These are phyloP conservation scores for Glomus cerebriforme DNA, from an alignment of 192 early-diverging fungal species.

Conservation along the genomic window DNA sequence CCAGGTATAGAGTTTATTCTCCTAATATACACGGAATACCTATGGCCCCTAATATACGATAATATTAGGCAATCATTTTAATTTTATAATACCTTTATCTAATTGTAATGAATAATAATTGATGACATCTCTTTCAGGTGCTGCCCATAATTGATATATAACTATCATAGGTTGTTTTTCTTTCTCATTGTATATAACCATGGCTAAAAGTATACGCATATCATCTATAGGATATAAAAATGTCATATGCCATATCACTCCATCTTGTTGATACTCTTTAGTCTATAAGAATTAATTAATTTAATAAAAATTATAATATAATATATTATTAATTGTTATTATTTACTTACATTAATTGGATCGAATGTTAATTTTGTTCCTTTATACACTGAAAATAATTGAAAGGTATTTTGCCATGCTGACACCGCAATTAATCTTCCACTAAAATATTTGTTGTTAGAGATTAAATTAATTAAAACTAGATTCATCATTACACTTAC, in stretches of 20 bases:
- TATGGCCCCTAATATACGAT: too few relatives aligned
- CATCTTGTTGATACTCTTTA: not conserved
- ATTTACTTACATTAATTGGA: constrained; percentile 5
- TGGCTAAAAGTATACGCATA: not conserved
- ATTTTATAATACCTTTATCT: not conserved
- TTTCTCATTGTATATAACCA: not conserved
- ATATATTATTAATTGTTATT: not conserved
- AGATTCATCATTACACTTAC: not conserved
- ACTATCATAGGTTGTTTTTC: not conserved
- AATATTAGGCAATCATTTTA: too few relatives aligned
- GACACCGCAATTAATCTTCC: constrained; percentile 9
- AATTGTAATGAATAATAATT: constrained; percentile 12
- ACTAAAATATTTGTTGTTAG: not conserved
- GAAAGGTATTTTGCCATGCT: constrained; percentile 25
- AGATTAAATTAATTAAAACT: not conserved
- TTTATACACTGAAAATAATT: not conserved
- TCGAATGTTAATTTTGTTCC: not conserved
- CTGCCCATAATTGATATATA: constrained; percentile 8
- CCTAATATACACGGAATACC: too few relatives aligned
- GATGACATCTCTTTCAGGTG: not conserved
- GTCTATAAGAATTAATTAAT: constrained; percentile 20
- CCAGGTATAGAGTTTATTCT: too few relatives aligned
- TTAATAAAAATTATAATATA: not conserved
- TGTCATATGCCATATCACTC: constrained; percentile 18
- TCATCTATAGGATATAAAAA: constrained; percentile 20